Percentiles rank a stretch among this genome's conserved stretches.
Conservation (phyloP, 2,329 filamentous ascomycete species). For the Scedosporium boydii region DNA sequence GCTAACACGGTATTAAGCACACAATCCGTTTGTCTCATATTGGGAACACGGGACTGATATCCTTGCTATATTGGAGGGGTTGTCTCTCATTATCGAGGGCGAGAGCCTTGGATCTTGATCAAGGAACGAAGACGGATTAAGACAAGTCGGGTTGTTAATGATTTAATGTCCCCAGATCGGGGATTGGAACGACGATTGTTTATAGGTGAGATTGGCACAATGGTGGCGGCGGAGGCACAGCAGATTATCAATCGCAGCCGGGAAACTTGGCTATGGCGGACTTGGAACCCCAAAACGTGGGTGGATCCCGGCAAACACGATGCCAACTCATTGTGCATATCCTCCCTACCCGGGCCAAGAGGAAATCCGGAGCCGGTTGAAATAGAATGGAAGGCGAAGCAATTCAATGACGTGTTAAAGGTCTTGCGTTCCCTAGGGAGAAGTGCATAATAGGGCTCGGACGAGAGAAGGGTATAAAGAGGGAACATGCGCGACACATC, state of each 20-base stretch:
- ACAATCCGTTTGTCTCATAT: no score
- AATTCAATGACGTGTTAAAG: constrained; percentile 4
- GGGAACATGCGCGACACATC: neutral
- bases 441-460: neutral
- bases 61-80: no score
- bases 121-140: no score
- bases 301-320: constrained; percentile 2
- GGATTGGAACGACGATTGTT: no score
- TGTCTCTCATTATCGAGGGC: no score
- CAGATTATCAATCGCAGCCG: neutral
- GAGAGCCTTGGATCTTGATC: no score
- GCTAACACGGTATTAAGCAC: no score
- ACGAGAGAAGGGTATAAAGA: neutral
- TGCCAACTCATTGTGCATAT: constrained; percentile 8
- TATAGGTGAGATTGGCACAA: neutral
- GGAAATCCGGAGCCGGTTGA: constrained; percentile 1
- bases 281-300: neutral
- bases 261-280: neutral
- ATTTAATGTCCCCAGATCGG: no score
- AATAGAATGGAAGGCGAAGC: constrained; percentile 2
- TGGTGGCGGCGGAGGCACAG: neutral
- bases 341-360: neutral
- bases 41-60: no score
- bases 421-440: neutral
- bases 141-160: no score